Base-by-base conservation (phyloP, 2,329 filamentous ascomycete genomes). In the Neonectria magnoliae region DNA sequence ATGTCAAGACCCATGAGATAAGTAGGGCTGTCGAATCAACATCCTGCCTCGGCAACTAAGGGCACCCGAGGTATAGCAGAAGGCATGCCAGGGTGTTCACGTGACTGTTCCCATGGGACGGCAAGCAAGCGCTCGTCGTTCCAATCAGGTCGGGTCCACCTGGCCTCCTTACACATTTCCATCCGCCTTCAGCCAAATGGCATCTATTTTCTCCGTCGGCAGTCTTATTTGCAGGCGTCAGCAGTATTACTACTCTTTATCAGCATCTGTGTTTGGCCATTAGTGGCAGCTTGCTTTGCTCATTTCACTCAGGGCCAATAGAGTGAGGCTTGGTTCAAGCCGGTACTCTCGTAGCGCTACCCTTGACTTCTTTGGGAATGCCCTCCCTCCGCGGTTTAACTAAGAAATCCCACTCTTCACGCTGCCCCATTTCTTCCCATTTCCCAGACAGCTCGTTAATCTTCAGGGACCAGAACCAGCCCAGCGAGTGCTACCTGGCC, bases 301-400 rank as follows among this genome's bases (percentile, higher is more conserved):
- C 65, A 73, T 72, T 68, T 72, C 61, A 56, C 52, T 20, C 57
- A 25, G 44, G 62, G 38, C 69, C 69, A 73, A 73, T 73, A 33
- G 56, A 65, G 45, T 29, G 44, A 51, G 10, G 36, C 31, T 31
- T 56, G 38, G 29, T 47, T 62, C 62, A 65, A 42, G 56, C 62
- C 38, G 51, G 53, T 66, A 57, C 56, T 60, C 64, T 50, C 16
- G 64, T 70, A 62, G 69, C 68, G 71, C 51, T 31, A 29, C 29
- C 51, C 55, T 67, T 71, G 63, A 18, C 71, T 70, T n/a, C 25
- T 64, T 68, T 48, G 41, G 68, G 63, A 60, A 42, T 58, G 45
- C 62, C 57, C 48, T 51, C 29, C 48, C 29, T 18, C 29, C n/a
- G n/a, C 5, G 48, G 48, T 18, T 33, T 13, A 22, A 42, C 67